Percentiles rank a stretch among this genome's conserved stretches.
Conservation (phyloP, 1,284 basidiomycete genomes). For the Boletellus deceptivus region DNA sequence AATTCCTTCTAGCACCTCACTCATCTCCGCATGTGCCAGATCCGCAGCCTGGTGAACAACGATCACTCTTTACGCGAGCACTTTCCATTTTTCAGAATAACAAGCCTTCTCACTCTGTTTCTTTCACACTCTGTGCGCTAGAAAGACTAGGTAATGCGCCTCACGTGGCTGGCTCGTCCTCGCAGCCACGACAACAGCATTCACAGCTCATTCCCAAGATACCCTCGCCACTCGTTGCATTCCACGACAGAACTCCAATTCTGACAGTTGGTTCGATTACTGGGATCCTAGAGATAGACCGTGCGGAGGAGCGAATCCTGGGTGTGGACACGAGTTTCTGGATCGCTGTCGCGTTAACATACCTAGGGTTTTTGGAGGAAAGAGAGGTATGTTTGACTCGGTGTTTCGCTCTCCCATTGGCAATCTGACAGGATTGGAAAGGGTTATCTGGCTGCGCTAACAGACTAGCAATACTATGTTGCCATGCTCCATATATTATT, state of each 20-base stretch:
- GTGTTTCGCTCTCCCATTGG: not conserved
- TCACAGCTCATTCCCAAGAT: conserved; percentile 27
- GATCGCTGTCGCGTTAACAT: conserved; percentile 69
- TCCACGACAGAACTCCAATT: conserved; percentile 68
- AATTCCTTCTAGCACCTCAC: conserved; percentile 62
- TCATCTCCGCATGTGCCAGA: conserved; percentile 41
- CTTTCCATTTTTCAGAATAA: conserved; percentile 55
- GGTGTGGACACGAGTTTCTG: conserved; percentile 77
- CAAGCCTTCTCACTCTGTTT: conserved; percentile 58
- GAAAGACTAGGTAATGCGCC: conserved; percentile 11
- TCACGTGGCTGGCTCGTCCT: conserved; percentile 16
- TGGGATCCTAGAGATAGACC: conserved; percentile 64
- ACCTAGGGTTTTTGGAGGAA: conserved; percentile 72
- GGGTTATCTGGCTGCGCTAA: conserved; percentile 31
- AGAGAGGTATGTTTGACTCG: conserved; percentile 54
- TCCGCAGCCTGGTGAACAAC: conserved; percentile 32
- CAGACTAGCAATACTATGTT: conserved; percentile 18
- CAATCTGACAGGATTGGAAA: conserved; percentile 7
- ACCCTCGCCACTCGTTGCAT: conserved; percentile 53
- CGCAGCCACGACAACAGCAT: conserved; percentile 22
- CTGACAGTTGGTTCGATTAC: conserved; percentile 55
- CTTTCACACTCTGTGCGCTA: conserved; percentile 50
- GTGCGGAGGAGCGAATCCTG: conserved; percentile 51
- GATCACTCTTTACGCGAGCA: conserved; percentile 55
- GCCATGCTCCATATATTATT: conserved; percentile 10